Evolutionary conservation across 345 rosid genomes (phyloP).

Genomic region (Rhizophora apiculata): DNA sequence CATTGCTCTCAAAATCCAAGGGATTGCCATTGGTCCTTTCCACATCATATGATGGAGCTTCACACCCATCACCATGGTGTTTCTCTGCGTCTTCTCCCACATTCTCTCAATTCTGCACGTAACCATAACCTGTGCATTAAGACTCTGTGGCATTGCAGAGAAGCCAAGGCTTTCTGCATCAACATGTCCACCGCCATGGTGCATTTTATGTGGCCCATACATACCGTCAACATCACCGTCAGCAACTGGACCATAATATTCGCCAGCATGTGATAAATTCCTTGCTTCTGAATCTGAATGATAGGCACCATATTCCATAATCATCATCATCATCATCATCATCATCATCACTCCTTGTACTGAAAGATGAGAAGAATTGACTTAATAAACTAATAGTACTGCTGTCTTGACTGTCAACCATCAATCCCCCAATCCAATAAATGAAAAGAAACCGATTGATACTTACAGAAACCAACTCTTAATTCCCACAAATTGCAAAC

Average conservation of each 20-base stretch:
- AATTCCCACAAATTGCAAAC: too few relatives aligned
- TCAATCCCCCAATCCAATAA: not conserved
- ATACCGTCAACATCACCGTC: constrained; percentile 44
- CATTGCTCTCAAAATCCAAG: constrained; percentile 85
- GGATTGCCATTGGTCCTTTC: constrained; percentile 48
- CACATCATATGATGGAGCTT: constrained; percentile 45
- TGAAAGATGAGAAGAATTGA: constrained; percentile 16
- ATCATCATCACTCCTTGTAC: constrained; percentile 64
- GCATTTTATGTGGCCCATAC: constrained; percentile 45
- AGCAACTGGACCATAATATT: constrained; percentile 38
- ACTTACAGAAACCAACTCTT: too few relatives aligned
- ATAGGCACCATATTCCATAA: constrained; percentile 34
- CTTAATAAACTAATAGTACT: constrained; percentile 4
- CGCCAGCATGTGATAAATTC: constrained; percentile 45
- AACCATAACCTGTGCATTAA: constrained; percentile 43
- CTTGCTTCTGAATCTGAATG: constrained; percentile 51
- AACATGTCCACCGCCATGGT: constrained; percentile 38
- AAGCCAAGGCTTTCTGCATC: constrained; percentile 46
- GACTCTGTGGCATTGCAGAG: constrained; percentile 42
- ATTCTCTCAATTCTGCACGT: constrained; percentile 37
- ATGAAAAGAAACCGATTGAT: not conserved
- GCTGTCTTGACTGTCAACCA: not conserved
- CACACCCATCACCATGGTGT: constrained; percentile 46
- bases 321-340: constrained; percentile 34
- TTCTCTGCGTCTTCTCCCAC: constrained; percentile 43